Conservation (phyloP, 495 filamentous ascomycete genomes). For the Amorphotheca resinae region DNA sequence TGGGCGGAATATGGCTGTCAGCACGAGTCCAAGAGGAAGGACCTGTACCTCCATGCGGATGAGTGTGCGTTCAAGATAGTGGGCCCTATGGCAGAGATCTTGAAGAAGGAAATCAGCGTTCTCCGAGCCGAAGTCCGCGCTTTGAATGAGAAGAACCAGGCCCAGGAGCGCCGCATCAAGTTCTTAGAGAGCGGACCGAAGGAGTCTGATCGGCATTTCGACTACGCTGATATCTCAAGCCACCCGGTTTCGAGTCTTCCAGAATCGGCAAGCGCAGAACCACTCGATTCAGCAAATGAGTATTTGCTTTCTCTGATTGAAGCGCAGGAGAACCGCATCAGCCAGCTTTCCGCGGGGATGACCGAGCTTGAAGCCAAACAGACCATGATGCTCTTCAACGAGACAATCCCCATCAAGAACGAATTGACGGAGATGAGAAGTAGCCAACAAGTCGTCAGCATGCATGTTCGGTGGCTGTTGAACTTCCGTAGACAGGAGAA, state of each 20-base stretch:
- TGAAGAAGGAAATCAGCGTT: conserved; percentile 21
- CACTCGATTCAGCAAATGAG: conserved; percentile 26
- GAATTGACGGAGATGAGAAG: conserved; percentile 40
- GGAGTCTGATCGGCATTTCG: conserved; percentile 7
- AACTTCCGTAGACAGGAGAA: conserved; percentile 32
- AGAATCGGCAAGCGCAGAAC: conserved; percentile 10
- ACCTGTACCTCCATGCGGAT: conserved; percentile 21
- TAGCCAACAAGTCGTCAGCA: conserved; percentile 35
- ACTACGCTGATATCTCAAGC: conserved; percentile 9
- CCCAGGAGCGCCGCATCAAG: conserved; percentile 30
- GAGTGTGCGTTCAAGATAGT: conserved; percentile 25
- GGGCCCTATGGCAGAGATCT: conserved; percentile 23
- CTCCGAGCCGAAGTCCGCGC: conserved; percentile 23
- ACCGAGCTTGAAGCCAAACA: conserved; percentile 36
- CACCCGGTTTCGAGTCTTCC: conserved; percentile 9
- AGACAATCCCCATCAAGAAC: conserved; percentile 35
- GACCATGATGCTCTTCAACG: conserved; percentile 35
- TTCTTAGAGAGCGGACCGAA: conserved; percentile 24
- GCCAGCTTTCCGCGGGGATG: conserved; percentile 30
- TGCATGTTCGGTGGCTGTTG: conserved; percentile 45
- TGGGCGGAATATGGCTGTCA: conserved; percentile 31
- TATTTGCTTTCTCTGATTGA: conserved; percentile 37
- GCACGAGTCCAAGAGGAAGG: conserved; percentile 21
- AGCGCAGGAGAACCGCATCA: conserved; percentile 33
- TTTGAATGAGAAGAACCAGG: conserved; percentile 23